Percentiles rank a stretch among this genome's conserved stretches.
Evolutionary conservation across 164 flowering plant species (phyloP).

Genomic region (Sedum album): DNA sequence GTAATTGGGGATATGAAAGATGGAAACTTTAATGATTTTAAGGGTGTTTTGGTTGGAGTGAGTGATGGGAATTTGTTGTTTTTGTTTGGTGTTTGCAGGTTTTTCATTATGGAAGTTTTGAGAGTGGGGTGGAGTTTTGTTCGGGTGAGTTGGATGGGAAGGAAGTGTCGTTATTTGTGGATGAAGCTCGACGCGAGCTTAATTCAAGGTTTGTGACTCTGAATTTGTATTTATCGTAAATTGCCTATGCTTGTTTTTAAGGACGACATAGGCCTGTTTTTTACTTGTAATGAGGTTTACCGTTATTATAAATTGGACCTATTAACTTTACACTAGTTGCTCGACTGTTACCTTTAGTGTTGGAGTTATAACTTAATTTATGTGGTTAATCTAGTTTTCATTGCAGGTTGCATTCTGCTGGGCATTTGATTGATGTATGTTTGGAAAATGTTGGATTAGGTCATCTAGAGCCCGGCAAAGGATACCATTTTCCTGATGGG

Average conservation of each 20-base stretch:
- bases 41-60: neutral
- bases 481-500: slow-evolving; percentile 87
- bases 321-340: no score
- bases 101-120: slow-evolving; percentile 58
- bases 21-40: neutral
- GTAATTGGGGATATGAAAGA: neutral
- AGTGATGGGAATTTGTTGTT: neutral
- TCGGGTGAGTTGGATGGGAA: slow-evolving; percentile 28
- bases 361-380: no score
- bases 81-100: slow-evolving; percentile 32
- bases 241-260: neutral
- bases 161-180: slow-evolving; percentile 46
- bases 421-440: slow-evolving; percentile 74
- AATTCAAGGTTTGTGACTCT: slow-evolving; percentile 54
- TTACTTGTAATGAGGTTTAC: no score
- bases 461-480: slow-evolving; percentile 62
- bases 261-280: no score
- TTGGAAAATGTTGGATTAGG: slow-evolving; percentile 53
- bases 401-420: slow-evolving; percentile 79
- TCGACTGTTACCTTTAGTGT: no score
- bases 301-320: no score
- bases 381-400: no score
- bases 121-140: slow-evolving; percentile 23
- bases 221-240: neutral
- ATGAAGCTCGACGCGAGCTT: slow-evolving; percentile 51